These are phyloP conservation scores for Pichia sp. DNA, from an alignment of 1,139 yeast species.

Conservation along the genomic window DNA sequence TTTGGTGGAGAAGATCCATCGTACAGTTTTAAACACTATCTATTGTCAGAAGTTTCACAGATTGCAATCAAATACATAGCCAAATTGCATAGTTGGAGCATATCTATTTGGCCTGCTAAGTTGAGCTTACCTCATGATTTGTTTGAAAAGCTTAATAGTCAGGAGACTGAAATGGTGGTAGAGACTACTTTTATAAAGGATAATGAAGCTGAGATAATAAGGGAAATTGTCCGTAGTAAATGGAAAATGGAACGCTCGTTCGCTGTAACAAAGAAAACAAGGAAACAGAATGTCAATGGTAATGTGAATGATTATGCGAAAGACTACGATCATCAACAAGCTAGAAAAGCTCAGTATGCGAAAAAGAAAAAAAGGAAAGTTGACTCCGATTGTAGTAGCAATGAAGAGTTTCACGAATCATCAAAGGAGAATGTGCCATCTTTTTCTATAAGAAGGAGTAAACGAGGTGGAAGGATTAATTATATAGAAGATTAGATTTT, in stretches of 20 bases:
- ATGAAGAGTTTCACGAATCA: too few relatives aligned
- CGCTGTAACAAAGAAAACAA: neutral
- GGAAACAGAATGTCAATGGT: neutral
- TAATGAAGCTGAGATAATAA: neutral
- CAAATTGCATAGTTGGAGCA: slow-evolving; percentile 56
- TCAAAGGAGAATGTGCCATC: neutral
- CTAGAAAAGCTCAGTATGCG: neutral
- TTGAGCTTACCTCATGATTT: slow-evolving; percentile 59
- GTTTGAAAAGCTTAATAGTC: slow-evolving; percentile 32
- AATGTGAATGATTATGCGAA: neutral
- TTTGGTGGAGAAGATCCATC: slow-evolving; percentile 27
- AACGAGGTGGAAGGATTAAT: slow-evolving; percentile 8
- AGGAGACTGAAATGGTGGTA: slow-evolving; percentile 1
- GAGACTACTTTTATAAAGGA: slow-evolving; percentile 9
- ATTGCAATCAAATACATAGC: slow-evolving; percentile 53
- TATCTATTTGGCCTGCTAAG: slow-evolving; percentile 79
- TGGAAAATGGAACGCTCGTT: slow-evolving; percentile 11
- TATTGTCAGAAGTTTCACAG: slow-evolving; percentile 70
- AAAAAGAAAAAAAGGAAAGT: neutral
- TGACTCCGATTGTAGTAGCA: slow-evolving; percentile 1
- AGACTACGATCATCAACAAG: neutral
- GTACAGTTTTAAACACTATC: slow-evolving; percentile 36
- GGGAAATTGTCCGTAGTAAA: slow-evolving; percentile 7
- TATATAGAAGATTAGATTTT: slow-evolving; percentile 6
- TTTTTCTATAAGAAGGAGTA: slow-evolving; percentile 2